Evolutionary conservation across 148 eudicot species (phyloP).

Genomic region (Cornus suecica): DNA sequence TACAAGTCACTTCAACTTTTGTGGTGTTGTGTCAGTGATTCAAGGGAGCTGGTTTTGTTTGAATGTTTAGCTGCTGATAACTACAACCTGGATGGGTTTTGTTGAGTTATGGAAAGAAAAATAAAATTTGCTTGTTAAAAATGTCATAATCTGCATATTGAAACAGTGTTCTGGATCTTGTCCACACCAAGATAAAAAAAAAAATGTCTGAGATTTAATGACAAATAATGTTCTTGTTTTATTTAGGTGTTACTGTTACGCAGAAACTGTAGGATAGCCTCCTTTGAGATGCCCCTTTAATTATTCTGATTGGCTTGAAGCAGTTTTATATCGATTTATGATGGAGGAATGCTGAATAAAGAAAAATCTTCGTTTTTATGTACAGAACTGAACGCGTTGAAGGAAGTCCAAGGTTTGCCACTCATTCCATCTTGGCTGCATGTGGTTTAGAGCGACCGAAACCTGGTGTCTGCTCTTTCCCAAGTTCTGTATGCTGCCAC

Average conservation of each 20-base stretch:
- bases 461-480: constrained; percentile 29
- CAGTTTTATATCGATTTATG: background rate
- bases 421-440: constrained; percentile 75
- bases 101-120: no score
- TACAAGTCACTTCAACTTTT: background rate
- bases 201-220: no score
- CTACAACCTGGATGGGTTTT: no score
- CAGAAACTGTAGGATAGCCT: background rate
- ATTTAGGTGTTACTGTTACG: no score
- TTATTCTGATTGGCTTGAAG: background rate
- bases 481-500: constrained; percentile 49
- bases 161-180: no score
- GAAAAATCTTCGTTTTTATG: background rate
- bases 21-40: background rate
- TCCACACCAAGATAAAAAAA: no score
- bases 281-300: background rate
- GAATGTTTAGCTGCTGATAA: no score
- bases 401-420: constrained; percentile 76
- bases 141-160: no score
- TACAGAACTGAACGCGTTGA: constrained; percentile 61
- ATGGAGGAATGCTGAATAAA: background rate
- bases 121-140: no score
- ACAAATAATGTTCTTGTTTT: no score
- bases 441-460: constrained; percentile 65
- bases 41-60: background rate